phyloP scores from a whole-genome alignment of 306 rosid species.

The Cucumis melo region DNA sequence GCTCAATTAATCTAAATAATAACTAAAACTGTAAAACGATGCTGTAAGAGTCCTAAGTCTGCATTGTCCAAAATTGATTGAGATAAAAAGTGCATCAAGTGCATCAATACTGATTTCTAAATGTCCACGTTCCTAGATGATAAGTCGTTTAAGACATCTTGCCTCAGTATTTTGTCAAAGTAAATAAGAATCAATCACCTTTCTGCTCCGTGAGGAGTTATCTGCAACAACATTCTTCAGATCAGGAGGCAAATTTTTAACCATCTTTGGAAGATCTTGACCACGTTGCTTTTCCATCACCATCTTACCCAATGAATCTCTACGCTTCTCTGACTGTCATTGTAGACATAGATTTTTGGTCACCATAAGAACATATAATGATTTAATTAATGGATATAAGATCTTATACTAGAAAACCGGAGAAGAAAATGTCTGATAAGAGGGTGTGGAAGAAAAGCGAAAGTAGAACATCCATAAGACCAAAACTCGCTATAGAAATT shows the following conservation, averaged over 20 bases:
- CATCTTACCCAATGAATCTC: slow-evolving; percentile 67
- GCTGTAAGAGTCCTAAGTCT: neutral
- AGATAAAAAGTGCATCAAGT: neutral
- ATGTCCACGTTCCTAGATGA: neutral
- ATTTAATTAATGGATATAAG: neutral
- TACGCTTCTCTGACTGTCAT: slow-evolving; percentile 71
- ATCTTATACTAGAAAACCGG: neutral
- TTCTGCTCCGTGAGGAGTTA: slow-evolving; percentile 40
- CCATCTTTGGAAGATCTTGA: slow-evolving; percentile 56
- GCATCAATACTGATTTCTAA: neutral
- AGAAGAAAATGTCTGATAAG: neutral
- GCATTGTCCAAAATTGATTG: neutral
- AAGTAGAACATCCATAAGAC: neutral
- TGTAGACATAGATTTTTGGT: neutral
- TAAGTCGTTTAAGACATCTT: neutral
- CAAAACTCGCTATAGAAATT: neutral
- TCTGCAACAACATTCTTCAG: slow-evolving; percentile 24
- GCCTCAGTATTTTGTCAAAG: neutral
- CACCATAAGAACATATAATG: neutral
- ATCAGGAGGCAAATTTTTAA: slow-evolving; percentile 49
- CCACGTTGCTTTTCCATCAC: slow-evolving; percentile 74
- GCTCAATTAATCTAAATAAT: neutral
- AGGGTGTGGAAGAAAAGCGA: neutral
- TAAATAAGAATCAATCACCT: slow-evolving; percentile 32
- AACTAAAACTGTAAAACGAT: neutral